These are phyloP conservation scores for Cyclotella baltica DNA, from an alignment of 108 stramenopile species.

Conservation along the genomic window DNA sequence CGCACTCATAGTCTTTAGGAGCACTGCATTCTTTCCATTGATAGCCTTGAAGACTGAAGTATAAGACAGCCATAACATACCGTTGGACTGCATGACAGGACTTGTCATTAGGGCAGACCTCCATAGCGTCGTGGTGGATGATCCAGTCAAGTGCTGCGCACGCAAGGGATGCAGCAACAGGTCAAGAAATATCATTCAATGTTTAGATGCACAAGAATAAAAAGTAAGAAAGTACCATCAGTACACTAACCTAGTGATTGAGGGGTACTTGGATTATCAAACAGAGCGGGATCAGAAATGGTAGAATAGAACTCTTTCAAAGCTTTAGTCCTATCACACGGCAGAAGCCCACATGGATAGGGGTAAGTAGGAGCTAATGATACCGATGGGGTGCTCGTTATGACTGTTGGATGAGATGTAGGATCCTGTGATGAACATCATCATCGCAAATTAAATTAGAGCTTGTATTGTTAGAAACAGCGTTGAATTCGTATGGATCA, in stretches of 20 bases:
- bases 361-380: no score
- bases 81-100: conserved; percentile 26
- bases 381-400: no score
- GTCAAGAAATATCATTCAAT: no score
- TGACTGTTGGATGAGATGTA: no score
- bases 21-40: conserved; percentile 33
- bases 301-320: conserved; percentile 31
- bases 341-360: conserved; percentile 25
- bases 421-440: no score
- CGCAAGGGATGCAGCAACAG: no score
- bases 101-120: conserved; percentile 24
- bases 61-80: conserved; percentile 32
- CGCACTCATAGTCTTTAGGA: conserved; percentile 28
- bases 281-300: conserved; percentile 24
- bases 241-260: no score
- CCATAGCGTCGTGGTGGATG: conserved; percentile 32
- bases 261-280: conserved; percentile 41
- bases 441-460: no score
- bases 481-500: no score
- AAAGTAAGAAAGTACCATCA: no score
- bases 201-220: no score
- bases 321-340: conserved; percentile 21
- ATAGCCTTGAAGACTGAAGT: conserved; percentile 28
- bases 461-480: no score
- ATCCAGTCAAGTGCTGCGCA: conserved; percentile 48